phyloP scores from a whole-genome alignment of 2,329 filamentous ascomycete species.

The Eutypa lata region DNA sequence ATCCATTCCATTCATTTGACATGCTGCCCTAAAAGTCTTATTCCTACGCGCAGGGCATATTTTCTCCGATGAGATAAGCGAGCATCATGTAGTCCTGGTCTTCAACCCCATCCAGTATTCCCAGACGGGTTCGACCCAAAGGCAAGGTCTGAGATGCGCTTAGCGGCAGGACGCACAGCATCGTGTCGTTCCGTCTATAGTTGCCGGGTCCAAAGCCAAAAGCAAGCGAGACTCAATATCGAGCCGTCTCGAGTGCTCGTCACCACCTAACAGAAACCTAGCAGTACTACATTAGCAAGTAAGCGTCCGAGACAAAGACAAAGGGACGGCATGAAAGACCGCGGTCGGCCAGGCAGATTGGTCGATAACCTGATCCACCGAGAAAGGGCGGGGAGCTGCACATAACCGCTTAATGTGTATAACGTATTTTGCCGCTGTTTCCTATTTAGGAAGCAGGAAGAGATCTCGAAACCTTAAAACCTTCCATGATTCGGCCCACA shows the following conservation, averaged over 20 bases:
- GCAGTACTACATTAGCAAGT: not conserved
- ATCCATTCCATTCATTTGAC: no score
- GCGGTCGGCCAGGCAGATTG: not conserved
- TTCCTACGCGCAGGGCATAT: no score
- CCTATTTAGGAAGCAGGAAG: slow-evolving; percentile 18
- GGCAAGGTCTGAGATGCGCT: not conserved
- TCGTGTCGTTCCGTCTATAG: not conserved
- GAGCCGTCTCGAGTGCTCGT: not conserved
- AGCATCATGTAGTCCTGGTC: no score
- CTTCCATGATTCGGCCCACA: slow-evolving; percentile 15
- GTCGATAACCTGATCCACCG: slow-evolving; percentile 11
- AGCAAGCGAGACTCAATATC: not conserved
- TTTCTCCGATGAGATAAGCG: no score
- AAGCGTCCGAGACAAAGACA: not conserved
- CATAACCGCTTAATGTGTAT: slow-evolving; percentile 24
- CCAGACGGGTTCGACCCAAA: no score
- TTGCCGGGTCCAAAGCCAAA: not conserved
- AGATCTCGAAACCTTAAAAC: slow-evolving; percentile 15
- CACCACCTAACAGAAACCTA: not conserved
- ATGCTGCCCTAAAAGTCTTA: no score
- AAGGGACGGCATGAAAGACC: not conserved
- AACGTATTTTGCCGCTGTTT: slow-evolving; percentile 25
- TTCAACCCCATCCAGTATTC: no score
- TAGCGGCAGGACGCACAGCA: not conserved
- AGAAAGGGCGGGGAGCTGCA: slow-evolving; percentile 18